A percentile compares a stretch with the other conserved stretches of the same genome.
Conservation (phyloP, 2,329 filamentous ascomycete species). For the Dendrostoma leiphaemia region DNA sequence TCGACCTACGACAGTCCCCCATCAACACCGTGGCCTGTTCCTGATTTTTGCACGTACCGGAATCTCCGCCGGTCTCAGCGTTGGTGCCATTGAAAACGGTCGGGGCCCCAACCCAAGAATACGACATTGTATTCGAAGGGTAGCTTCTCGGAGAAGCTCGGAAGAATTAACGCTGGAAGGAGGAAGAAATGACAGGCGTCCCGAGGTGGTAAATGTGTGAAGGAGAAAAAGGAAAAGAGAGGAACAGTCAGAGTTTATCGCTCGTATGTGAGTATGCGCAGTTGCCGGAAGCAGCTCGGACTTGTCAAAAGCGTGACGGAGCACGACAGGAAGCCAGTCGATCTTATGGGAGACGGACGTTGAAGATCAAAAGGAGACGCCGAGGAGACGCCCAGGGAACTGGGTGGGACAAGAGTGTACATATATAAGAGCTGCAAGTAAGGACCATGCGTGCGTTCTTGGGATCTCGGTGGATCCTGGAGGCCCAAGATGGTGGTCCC, state of each 20-base stretch:
- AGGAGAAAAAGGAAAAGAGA: not conserved
- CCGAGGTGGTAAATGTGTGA: not conserved
- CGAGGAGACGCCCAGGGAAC: not conserved
- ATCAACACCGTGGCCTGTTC: no score
- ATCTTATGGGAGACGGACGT: not conserved
- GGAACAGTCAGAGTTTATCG: not conserved
- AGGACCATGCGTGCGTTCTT: constrained; percentile 4
- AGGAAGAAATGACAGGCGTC: not conserved
- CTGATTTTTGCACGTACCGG: constrained; percentile 61
- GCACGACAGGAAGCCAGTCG: constrained; percentile 3
- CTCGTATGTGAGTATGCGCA: not conserved
- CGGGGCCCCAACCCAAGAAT: constrained; percentile 58
- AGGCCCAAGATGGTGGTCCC: constrained; percentile 8
- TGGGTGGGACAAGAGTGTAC: constrained; percentile 7
- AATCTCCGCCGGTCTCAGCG: constrained; percentile 68
- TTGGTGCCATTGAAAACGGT: constrained; percentile 64
- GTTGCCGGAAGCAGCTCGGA: constrained; percentile 5
- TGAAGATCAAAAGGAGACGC: not conserved
- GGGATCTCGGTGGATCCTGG: constrained; percentile 10
- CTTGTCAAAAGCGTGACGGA: constrained; percentile 6
- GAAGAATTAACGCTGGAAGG: not conserved
- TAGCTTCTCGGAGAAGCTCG: constrained; percentile 4
- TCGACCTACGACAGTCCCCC: no score
- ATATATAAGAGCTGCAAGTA: constrained; percentile 17
- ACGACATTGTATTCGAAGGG: constrained; percentile 47